phyloP scores from a whole-genome alignment of 208 protist species.

The Naegleria lovaniensis region DNA sequence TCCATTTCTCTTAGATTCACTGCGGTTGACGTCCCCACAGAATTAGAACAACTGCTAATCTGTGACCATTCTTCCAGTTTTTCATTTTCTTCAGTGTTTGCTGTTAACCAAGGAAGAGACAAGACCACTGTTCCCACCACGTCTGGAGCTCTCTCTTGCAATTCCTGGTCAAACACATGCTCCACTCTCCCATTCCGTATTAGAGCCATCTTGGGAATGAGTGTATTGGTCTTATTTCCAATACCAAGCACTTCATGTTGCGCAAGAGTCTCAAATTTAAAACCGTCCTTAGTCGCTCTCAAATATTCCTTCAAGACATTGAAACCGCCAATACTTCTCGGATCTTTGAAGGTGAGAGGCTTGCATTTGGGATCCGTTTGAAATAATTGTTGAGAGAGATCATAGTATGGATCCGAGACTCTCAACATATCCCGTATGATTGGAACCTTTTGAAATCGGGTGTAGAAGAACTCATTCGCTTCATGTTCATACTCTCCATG shows the following conservation, averaged over 20 bases:
- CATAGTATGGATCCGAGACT: neutral
- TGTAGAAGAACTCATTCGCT: neutral
- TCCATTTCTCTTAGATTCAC: too few species aligned
- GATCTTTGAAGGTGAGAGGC: neutral
- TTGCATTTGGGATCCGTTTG: neutral
- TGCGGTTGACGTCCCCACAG: too few species aligned
- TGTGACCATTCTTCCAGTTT: too few species aligned
- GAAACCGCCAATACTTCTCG: neutral
- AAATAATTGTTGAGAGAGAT: neutral
- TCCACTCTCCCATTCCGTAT: neutral
- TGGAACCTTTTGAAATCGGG: neutral
- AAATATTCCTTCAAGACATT: neutral
- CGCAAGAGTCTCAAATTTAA: neutral
- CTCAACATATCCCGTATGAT: neutral
- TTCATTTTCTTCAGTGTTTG: too few species aligned
- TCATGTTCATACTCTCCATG: neutral
- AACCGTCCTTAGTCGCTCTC: neutral
- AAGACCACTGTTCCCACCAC: neutral
- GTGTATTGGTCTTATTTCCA: neutral
- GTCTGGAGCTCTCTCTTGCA: neutral
- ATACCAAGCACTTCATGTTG: neutral
- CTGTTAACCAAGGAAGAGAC: neutral
- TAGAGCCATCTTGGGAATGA: neutral
- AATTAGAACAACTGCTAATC: too few species aligned
- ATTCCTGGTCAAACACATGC: neutral